phyloP scores from a whole-genome alignment of 345 rosid species.

The Erodium maritimum region DNA sequence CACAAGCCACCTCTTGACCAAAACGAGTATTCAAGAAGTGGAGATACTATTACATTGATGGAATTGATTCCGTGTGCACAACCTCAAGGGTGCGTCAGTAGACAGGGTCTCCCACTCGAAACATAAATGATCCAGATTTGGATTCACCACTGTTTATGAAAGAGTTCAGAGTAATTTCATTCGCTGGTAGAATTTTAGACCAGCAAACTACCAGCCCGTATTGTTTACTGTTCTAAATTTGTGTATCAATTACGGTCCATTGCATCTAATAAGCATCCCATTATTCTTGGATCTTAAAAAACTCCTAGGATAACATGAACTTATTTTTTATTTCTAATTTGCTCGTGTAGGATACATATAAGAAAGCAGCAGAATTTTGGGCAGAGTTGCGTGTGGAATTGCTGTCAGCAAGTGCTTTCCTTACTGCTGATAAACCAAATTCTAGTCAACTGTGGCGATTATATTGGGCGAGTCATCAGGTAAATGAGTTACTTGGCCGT shows the following conservation, averaged over 20 bases:
- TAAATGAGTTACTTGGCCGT: slow-evolving; percentile 7
- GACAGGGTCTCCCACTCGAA: not conserved
- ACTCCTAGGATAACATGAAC: no score
- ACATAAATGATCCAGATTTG: not conserved
- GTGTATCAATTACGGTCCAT: not conserved
- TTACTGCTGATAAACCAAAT: slow-evolving; percentile 64
- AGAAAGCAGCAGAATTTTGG: slow-evolving; percentile 95
- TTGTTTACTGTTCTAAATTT: no score
- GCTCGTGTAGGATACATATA: slow-evolving; percentile 59
- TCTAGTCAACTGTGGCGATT: slow-evolving; percentile 92
- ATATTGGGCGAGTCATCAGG: slow-evolving; percentile 99
- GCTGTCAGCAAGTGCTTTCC: slow-evolving; percentile 80
- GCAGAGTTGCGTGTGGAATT: slow-evolving; percentile 93
- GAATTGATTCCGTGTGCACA: not conserved
- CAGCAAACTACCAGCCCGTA: not conserved
- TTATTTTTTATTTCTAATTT: no score
- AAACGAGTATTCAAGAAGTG: no score
- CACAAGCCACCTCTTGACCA: no score
- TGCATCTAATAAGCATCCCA: not conserved
- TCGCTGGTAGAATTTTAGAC: not conserved
- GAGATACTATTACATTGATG: not conserved
- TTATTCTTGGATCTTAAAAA: no score
- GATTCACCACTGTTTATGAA: not conserved
- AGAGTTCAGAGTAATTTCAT: not conserved
- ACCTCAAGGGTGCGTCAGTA: not conserved